Evolutionary conservation across 1,284 basidiomycete genomes (phyloP).

Genomic region (Rhodotorula sp.): DNA sequence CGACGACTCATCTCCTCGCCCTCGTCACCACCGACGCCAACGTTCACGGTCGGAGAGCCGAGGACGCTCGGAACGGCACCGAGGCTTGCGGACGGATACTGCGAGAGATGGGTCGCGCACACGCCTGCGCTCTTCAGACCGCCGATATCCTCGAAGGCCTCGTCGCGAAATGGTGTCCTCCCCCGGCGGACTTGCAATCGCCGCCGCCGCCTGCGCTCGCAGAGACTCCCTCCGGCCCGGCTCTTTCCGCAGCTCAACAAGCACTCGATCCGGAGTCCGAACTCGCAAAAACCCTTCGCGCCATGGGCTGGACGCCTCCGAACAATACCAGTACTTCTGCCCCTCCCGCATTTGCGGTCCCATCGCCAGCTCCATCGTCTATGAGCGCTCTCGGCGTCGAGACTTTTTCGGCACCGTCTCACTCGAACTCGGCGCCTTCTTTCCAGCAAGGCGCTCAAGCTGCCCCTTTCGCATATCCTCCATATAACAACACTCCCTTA

Average conservation of each 20-base stretch:
- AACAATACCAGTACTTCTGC: neutral
- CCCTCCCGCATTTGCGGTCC: neutral
- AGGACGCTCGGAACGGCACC: constrained; percentile 8
- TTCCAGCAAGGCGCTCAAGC: neutral
- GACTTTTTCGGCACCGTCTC: neutral
- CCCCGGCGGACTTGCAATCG: neutral
- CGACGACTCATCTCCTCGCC: constrained; percentile 62
- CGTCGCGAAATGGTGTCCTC: constrained; percentile 17
- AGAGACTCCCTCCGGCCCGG: neutral
- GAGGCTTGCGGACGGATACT: constrained; percentile 6
- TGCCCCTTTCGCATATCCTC: neutral
- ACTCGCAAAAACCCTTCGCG: constrained; percentile 5
- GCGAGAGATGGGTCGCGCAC: constrained; percentile 18
- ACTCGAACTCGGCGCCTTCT: neutral
- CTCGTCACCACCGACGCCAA: constrained; percentile 49
- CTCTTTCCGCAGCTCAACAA: neutral
- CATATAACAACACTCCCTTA: neutral
- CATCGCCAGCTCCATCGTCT: too few species aligned
- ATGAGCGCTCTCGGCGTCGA: too few species aligned
- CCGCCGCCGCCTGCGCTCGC: neutral
- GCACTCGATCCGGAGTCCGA: constrained; percentile 17
- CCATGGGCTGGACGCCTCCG: constrained; percentile 24
- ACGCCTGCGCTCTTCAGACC: constrained; percentile 10
- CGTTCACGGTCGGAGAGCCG: constrained; percentile 1
- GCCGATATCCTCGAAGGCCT: constrained; percentile 19